Evolutionary conservation across 1,139 yeast genomes (phyloP), one percentile per base, ranked within the genome.

Genomic region (Kodamaea derodonti): DNA sequence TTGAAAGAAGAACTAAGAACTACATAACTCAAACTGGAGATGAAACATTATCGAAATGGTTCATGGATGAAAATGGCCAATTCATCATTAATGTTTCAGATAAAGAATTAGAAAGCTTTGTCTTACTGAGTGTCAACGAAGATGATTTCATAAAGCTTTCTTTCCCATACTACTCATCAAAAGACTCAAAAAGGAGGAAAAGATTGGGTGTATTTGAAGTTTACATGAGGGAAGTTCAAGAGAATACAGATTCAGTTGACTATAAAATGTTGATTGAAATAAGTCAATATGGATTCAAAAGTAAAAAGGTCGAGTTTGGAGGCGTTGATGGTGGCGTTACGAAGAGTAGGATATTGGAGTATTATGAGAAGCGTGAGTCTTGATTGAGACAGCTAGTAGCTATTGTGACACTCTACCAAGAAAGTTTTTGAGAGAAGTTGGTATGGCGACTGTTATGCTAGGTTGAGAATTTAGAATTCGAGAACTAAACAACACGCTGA

Each of bases 201-300:
- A 43, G 72, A 34, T 40, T 58, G 17, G 75, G 72, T 1, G 52
- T 60, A 1, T 46, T 63, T 2, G 62, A 60, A 39, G 58, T 63
- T 1, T 62, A 56, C 34, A 47, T 69, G 43, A 40, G 61, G 23
- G 56, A 61, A 32, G 35, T 29, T 11, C 40, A 37, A 14, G 29
- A 4, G n/a, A 10, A 17, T 8, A 48, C 39, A 2, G 36, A 38
- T 3, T 40, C 33, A 24, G 27, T 37, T 5, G 53, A 47, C 20
- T 61, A 56, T 39, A 47, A 45, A 11, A 51, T 61, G 17, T 51
- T 49, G 4, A 47, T 62, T 13, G 60, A 54, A 29, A 46, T 64
- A n/a, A 43, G 54, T 23, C 60, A 61, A n/a, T 54, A 49, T 31
- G 33, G 36, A 24, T 25, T 44, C 22, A 10, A 37, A 14, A 32